Evolutionary conservation across 106 monocot species (phyloP).

Genomic region (Acanthochlamys bracteata): DNA sequence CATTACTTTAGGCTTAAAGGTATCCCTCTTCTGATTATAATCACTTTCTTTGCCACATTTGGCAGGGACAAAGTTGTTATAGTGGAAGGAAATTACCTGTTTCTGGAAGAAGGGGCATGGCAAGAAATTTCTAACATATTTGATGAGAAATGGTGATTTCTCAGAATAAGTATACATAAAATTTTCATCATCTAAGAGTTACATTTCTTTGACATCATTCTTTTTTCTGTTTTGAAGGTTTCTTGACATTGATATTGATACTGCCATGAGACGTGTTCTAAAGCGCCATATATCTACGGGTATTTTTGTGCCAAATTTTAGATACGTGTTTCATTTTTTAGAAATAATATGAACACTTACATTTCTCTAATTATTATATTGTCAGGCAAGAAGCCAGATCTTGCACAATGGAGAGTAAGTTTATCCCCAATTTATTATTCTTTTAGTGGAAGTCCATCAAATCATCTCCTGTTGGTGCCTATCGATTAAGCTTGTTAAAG

Average conservation of each 20-base stretch:
- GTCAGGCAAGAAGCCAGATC: conserved; percentile 60
- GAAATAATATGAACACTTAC: no score
- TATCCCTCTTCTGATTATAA: no score
- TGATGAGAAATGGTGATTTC: conserved; percentile 83
- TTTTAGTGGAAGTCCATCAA: no score
- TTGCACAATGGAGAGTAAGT: conserved; percentile 83
- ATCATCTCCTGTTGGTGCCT: no score
- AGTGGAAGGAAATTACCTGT: conserved; percentile 91
- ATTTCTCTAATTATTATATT: neutral
- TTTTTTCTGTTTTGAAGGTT: conserved; percentile 41
- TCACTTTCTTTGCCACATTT: no score
- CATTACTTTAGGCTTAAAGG: neutral
- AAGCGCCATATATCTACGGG: conserved; percentile 88
- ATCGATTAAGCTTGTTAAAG: no score
- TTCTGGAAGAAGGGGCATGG: conserved; percentile 75
- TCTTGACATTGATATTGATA: conserved; percentile 67
- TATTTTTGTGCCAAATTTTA: conserved; percentile 11
- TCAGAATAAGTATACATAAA: no score
- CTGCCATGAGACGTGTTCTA: conserved; percentile 68
- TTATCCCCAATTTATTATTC: neutral
- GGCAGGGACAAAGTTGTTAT: conserved; percentile 75
- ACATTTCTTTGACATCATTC: neutral
- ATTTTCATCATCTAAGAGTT: no score
- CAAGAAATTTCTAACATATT: conserved; percentile 61
- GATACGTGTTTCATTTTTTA: neutral